Base-by-base conservation (phyloP, 2,329 filamentous ascomycete genomes). In the Aureobasidium musti region DNA sequence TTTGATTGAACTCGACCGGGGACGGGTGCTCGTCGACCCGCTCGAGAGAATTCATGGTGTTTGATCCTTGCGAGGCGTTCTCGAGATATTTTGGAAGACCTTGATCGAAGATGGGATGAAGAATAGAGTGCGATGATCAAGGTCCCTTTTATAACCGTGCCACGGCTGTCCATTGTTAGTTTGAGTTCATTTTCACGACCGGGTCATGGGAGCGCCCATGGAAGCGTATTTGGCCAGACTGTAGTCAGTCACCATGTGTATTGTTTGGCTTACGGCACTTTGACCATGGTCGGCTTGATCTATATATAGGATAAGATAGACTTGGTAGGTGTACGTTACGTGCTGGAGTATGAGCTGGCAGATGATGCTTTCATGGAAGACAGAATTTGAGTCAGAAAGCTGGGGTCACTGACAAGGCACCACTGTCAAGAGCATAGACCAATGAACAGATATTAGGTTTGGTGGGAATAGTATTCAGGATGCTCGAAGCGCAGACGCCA, bases 401-500 rank as follows among this genome's bases (percentile, higher is more conserved):
- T 17, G 23, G 19, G 11, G 4, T 28, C 47, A 50, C 47, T 50
- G 21, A 3, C 13, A 28, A 39, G 14, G 14, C 6, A n/a, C 13
- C n/a, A 10, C 5, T 11, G 17, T 53, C 49, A n/a, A n/a, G 14
- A 11, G 3, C 8, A 21, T 11, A n/a, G 41, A 23, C 10, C 7
- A 11, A 14, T 28, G 30, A 14, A 54, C 17, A 23, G 5, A 37
- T 23, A 5, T 4, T 37, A 23, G 33, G 30, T 39, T 23, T 17
- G 14, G 13, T 33, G n/a, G 30, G 21, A 35, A n/a, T 47, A 28
- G 5, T 19, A 23, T 47, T 17, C 5, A n/a, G 41, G 8, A 35
- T 4, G 28, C 28, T 35, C 41, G 41, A 47, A n/a, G 11, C 10
- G 56, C 23, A 47, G 56, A 60, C 56, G 56, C 56, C 56, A 47